These are phyloP conservation scores for Hamamelis virginiana DNA, from an alignment of 164 flowering plant species.

Conservation along the genomic window DNA sequence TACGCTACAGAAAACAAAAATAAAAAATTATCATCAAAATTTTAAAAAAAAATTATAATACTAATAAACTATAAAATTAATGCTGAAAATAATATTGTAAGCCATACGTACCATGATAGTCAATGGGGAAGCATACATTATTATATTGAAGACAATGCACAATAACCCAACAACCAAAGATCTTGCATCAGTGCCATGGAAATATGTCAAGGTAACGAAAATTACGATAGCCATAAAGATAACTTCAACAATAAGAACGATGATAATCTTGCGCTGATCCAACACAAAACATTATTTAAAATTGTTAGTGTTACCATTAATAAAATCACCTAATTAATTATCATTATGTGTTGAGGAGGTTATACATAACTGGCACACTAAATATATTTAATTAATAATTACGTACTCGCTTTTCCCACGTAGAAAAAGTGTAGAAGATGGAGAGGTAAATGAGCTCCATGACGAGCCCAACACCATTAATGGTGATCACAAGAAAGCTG, in stretches of 20 bases:
- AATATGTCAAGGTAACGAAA: slow-evolving; percentile 14
- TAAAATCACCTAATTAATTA: background rate
- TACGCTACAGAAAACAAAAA: slow-evolving; percentile 18
- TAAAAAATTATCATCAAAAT: background rate
- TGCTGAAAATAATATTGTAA: too few relatives aligned
- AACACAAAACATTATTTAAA: too few relatives aligned
- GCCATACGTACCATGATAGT: slow-evolving; percentile 48
- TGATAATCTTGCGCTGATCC: slow-evolving; percentile 34
- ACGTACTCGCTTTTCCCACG: background rate
- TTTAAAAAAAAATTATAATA: background rate
- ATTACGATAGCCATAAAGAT: slow-evolving; percentile 28
- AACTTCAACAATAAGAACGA: slow-evolving; percentile 26
- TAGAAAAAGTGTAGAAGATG: slow-evolving; percentile 24
- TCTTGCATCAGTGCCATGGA: slow-evolving; percentile 30
- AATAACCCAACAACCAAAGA: slow-evolving; percentile 35
- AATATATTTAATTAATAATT: background rate
- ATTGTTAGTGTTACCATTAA: too few relatives aligned
- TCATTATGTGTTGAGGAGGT: too few relatives aligned
- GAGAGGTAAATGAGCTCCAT: slow-evolving; percentile 30
- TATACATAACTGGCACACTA: too few relatives aligned
- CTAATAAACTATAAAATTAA: background rate
- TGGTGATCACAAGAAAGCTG: slow-evolving; percentile 43
- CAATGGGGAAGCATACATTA: slow-evolving; percentile 54
- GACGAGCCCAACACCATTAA: slow-evolving; percentile 33
- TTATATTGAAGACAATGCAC: slow-evolving; percentile 34